A percentile compares a stretch with the other conserved stretches of the same genome.
Evolutionary conservation across 495 filamentous ascomycete genomes (phyloP).

Genomic region (Lasiosphaeria hispida): DNA sequence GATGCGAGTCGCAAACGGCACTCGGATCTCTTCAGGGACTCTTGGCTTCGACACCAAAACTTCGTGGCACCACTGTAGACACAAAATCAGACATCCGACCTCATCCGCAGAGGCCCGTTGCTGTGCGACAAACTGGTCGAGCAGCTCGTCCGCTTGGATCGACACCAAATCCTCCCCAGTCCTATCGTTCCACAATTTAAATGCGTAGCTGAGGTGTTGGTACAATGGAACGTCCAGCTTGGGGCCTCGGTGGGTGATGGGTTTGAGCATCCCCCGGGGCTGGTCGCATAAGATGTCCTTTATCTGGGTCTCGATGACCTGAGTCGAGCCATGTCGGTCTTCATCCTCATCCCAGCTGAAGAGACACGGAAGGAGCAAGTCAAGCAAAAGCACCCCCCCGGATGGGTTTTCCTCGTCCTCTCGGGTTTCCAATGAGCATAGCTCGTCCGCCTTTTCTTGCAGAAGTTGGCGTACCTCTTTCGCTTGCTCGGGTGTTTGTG

Average conservation of each 20-base stretch:
- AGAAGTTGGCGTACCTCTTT: slow-evolving; percentile 5
- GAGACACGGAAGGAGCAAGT: slow-evolving; percentile 5
- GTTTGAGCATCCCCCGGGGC: neutral
- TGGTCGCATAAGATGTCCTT: neutral
- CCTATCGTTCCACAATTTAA: slow-evolving; percentile 17
- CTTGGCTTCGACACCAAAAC: neutral
- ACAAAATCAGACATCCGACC: neutral
- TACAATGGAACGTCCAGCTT: slow-evolving; percentile 18
- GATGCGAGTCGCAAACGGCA: neutral
- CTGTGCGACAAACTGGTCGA: slow-evolving; percentile 13
- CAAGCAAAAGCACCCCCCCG: neutral
- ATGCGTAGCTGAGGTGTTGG: slow-evolving; percentile 8
- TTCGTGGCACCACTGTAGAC: slow-evolving; percentile 15
- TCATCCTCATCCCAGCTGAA: slow-evolving; percentile 5
- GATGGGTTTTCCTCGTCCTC: neutral
- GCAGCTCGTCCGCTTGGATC: neutral
- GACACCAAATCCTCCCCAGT: neutral
- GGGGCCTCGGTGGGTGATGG: neutral
- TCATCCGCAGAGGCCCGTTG: slow-evolving; percentile 8
- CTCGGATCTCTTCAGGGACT: neutral
- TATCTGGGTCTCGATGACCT: slow-evolving; percentile 7
- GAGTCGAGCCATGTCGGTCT: neutral
- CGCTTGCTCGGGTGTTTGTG: slow-evolving; percentile 10
- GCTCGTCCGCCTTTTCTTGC: neutral
- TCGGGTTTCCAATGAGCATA: neutral